phyloP scores from a whole-genome alignment of 108 stramenopile genomes.

The Stephanodiscus triporus region DNA sequence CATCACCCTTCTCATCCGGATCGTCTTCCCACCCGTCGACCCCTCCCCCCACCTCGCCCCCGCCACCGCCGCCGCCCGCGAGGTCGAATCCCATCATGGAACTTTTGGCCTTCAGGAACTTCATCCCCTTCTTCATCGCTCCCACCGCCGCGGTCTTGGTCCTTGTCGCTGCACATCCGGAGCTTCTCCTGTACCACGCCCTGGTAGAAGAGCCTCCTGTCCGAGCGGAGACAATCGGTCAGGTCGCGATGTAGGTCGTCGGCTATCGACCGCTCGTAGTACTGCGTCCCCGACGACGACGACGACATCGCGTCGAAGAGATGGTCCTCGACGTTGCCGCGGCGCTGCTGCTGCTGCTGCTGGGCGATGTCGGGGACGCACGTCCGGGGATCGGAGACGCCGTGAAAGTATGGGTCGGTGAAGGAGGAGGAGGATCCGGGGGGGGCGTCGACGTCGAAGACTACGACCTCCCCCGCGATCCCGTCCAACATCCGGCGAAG shows the following conservation, averaged over 20 bases:
- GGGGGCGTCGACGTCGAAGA: constrained; percentile 50
- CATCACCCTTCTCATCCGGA: constrained; percentile 10
- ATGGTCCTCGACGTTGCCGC: constrained; percentile 38
- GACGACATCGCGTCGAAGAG: constrained; percentile 15
- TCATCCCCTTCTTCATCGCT: constrained; percentile 48
- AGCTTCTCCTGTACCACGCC: constrained; percentile 51
- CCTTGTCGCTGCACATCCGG: constrained; percentile 45
- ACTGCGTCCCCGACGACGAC: constrained; percentile 13
- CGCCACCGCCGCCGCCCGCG: background rate
- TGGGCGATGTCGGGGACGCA: constrained; percentile 48
- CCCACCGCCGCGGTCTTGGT: constrained; percentile 31
- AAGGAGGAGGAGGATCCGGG: too few relatives aligned
- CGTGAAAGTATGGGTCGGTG: constrained; percentile 42
- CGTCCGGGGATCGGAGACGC: constrained; percentile 30
- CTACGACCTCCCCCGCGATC: constrained; percentile 38
- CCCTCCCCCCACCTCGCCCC: background rate
- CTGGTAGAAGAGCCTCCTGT: constrained; percentile 49
- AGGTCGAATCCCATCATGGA: background rate
- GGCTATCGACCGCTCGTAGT: constrained; percentile 13
- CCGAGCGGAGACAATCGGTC: constrained; percentile 23
- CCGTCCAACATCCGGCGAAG: constrained; percentile 17
- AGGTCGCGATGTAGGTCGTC: constrained; percentile 47
- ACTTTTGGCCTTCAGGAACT: constrained; percentile 36
- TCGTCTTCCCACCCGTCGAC: constrained; percentile 19
- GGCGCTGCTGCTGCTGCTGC: too few relatives aligned